Percentiles rank a stretch among this genome's conserved stretches.
phyloP scores from a whole-genome alignment of 2,329 filamentous ascomycete genomes.

The Colletotrichum orchidophilum region DNA sequence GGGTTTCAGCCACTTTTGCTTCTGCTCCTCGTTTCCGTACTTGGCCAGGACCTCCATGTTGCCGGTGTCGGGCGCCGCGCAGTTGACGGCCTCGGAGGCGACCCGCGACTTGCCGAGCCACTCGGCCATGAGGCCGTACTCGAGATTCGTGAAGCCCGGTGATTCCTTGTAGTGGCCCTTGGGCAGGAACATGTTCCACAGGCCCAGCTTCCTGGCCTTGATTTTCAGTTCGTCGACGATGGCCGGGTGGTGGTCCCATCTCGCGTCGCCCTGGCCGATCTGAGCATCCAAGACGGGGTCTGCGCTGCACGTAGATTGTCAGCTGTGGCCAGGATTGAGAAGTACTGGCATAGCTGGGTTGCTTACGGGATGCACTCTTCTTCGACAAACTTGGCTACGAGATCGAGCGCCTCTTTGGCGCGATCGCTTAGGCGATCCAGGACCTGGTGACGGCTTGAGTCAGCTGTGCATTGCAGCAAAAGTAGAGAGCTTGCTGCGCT shows the following conservation, averaged over 20 bases:
- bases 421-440: conserved; percentile 77
- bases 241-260: conserved; percentile 83
- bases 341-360: not conserved
- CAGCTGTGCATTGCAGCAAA: conserved; percentile 6
- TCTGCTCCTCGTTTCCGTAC: conserved; percentile 87
- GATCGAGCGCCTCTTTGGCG: conserved; percentile 84
- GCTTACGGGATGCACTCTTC: conserved; percentile 87
- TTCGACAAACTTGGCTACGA: conserved; percentile 95
- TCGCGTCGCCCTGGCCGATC: conserved; percentile 76
- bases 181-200: conserved; percentile 99
- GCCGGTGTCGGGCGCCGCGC: conserved; percentile 89
- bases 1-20: conserved; percentile 83
- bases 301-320: conserved; percentile 57
- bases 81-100: conserved; percentile 90
- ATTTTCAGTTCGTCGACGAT: conserved; percentile 91
- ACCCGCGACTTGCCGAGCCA: conserved; percentile 86
- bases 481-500: not conserved
- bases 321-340: too few relatives aligned
- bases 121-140: conserved; percentile 98
- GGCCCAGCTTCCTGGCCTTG: conserved; percentile 81
- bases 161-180: conserved; percentile 96
- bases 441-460: conserved; percentile 46
- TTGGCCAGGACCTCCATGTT: conserved; percentile 97
- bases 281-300: conserved; percentile 84
- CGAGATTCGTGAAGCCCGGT: conserved; percentile 92